phyloP scores from a whole-genome alignment of 2,329 filamentous ascomycete genomes.

The Emericellopsis cladophorae region DNA sequence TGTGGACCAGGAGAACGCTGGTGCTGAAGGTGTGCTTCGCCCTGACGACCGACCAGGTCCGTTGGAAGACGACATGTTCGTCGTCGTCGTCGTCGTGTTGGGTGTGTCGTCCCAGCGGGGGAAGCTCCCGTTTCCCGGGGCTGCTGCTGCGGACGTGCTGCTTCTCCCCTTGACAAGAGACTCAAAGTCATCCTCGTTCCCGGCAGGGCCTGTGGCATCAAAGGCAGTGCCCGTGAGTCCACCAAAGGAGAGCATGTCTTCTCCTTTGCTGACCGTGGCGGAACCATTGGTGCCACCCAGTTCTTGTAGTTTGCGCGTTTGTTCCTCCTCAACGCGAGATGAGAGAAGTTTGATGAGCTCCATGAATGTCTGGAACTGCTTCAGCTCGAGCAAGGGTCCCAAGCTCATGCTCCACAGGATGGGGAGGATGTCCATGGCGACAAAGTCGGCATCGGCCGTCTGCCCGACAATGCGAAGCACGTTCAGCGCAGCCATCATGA shows the following conservation, averaged over 20 bases:
- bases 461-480: slow-evolving; percentile 76
- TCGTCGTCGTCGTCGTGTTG: slow-evolving; percentile 17
- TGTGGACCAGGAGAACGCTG: slow-evolving; percentile 53
- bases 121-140: slow-evolving; percentile 20
- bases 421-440: slow-evolving; percentile 82
- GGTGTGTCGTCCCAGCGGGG: slow-evolving; percentile 34
- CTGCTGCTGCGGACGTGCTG: slow-evolving; percentile 2
- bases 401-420: slow-evolving; percentile 86
- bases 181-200: slow-evolving; percentile 67
- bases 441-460: slow-evolving; percentile 76
- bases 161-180: slow-evolving; percentile 65
- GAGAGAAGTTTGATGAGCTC: slow-evolving; percentile 72
- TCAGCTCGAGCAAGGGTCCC: slow-evolving; percentile 74
- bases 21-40: slow-evolving; percentile 22
- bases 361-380: slow-evolving; percentile 88
- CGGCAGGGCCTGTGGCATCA: slow-evolving; percentile 34
- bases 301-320: slow-evolving; percentile 78
- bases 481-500: slow-evolving; percentile 86
- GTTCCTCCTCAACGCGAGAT: slow-evolving; percentile 72
- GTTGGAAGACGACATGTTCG: slow-evolving; percentile 7
- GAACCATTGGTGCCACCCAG: slow-evolving; percentile 42
- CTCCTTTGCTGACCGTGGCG: slow-evolving; percentile 35
- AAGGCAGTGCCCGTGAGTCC: slow-evolving; percentile 49
- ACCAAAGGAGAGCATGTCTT: slow-evolving; percentile 62
- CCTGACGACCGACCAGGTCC: slow-evolving; percentile 15